Base-by-base conservation (phyloP, 148 eudicot species). In the Suaeda aralocaspica region DNA sequence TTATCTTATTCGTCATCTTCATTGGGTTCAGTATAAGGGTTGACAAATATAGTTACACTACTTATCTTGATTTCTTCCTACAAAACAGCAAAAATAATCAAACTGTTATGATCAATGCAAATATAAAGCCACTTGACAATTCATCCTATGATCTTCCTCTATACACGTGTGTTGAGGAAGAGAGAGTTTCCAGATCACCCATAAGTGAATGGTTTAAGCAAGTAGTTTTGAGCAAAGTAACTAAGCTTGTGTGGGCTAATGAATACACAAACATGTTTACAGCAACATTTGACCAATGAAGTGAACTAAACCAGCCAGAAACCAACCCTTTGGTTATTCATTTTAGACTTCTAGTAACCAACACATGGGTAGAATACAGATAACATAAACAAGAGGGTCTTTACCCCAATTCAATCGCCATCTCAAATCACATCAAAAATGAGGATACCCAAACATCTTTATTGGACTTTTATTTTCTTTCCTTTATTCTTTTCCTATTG, bases 1-100 rank as follows among this genome's bases (percentile, higher is more conserved):
- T 90, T 82, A 77, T 82, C 83, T 44, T 86, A 76, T 73, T 86
- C 78, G 73, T 83, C 92, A 51, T 92, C 92, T 75, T 87, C 97
- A 68, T 91, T 97, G 34, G 83, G 84, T 74, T 94, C 97, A 9
- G 87, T 63, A 66, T 94, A 94, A 28, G 98, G 98, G 72, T 94
- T 91, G 73, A 91, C 89, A 71, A 84, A 94, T 24, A 89, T 79
- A 16, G 89, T 80, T 13, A 86, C 88, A 12, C 82, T 80, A 26
- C 74, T 91, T 66, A 91, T 94, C 84, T 91, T 94, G 67, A 94
- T 91, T 70, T 91, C 98, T 86, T 90, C 95, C 98, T 91, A 89
- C 75, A 63, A 74, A 64, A 66, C 25, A 79, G 51, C 59, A 76
- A 36, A 62, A n/a, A 66, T 28, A 46, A 56, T 5, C 10, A 28